Evolutionary conservation across 2,329 filamentous ascomycete genomes (phyloP), one percentile per base, ranked within the genome.

Genomic region (Fusarium sambucinum): DNA sequence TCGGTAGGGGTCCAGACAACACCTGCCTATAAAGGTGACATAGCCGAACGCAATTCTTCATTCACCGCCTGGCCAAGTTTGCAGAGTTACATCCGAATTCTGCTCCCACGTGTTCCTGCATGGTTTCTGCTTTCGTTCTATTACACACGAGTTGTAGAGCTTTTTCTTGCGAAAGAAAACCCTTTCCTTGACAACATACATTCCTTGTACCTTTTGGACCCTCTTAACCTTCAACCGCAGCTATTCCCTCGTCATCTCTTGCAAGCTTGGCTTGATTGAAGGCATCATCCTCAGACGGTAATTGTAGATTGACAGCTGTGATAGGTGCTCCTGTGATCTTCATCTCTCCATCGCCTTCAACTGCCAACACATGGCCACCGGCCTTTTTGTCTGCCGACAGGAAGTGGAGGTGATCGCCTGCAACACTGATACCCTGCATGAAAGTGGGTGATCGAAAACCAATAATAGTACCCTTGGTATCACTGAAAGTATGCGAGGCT

Each of bases 391-490:
- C 33, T 0, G 19, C 42, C 1, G 44, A 30, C 3, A 70, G 13
- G 8, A 70, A 70, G 12, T 70, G 68, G 1, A 70, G 19, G 13
- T 70, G 68, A 12, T 65, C 67, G 1, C 68, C 67, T 2, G 67
- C 66, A 12, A 70, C 68, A 2, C 67, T 70, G 25, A 70, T 46
- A 0, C 67, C 67, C 27, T 68, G 63, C 59, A 68, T 68, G 6
- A 58, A 70, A 2, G 35, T 23, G 0, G 68, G 68, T 1, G 67
- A 70, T 2, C 63, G 41, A 9, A 70, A 70, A 0, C 68, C 68
- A 2, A 70, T 45, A 0, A 70, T 38, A 0, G 55, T 70, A 2
- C 67, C 68, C 5, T 16, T 11, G 2, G 61, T 47, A 0, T 58
- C 1, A 3, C 46, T 25, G 4, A 70, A 64, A 0, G 30, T 37